Evolutionary conservation across 306 rosid genomes (phyloP).

Genomic region (Vachellia collinsii): DNA sequence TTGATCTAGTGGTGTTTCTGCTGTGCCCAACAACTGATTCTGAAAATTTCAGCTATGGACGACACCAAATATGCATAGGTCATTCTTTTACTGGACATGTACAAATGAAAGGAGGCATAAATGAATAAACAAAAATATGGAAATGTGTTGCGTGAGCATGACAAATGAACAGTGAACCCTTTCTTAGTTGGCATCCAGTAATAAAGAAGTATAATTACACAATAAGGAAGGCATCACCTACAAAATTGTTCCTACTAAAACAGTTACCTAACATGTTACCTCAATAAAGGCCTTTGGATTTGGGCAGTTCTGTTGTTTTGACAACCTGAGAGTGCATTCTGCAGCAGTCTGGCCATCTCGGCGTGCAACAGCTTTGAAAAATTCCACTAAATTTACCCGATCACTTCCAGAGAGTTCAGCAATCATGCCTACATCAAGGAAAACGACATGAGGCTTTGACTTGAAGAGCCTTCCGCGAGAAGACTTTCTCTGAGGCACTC

Average conservation of each 20-base stretch:
- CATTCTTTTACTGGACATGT: neutral
- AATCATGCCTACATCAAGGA: conserved; percentile 95
- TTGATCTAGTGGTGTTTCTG: neutral
- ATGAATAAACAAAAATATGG: neutral
- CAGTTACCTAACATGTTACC: conserved; percentile 47
- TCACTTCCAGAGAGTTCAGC: conserved; percentile 87
- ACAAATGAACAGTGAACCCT: neutral
- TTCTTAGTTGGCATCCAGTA: neutral
- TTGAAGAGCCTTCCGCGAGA: conserved; percentile 63
- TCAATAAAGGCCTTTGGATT: conserved; percentile 76
- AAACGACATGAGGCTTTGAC: conserved; percentile 85
- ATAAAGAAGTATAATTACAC: neutral
- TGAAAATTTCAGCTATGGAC: neutral
- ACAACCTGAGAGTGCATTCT: conserved; percentile 70
- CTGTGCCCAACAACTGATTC: neutral
- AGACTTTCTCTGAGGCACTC: conserved; percentile 61
- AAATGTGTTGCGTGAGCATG: neutral
- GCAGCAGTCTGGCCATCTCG: conserved; percentile 91
- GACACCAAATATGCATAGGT: neutral
- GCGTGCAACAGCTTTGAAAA: conserved; percentile 83
- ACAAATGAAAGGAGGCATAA: neutral
- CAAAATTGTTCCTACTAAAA: conserved; percentile 3
- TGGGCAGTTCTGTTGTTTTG: conserved; percentile 88
- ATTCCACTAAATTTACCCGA: conserved; percentile 69
- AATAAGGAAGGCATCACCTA: neutral